Base-by-base conservation (phyloP, 345 rosid species). In the Sonneratia caseolaris region DNA sequence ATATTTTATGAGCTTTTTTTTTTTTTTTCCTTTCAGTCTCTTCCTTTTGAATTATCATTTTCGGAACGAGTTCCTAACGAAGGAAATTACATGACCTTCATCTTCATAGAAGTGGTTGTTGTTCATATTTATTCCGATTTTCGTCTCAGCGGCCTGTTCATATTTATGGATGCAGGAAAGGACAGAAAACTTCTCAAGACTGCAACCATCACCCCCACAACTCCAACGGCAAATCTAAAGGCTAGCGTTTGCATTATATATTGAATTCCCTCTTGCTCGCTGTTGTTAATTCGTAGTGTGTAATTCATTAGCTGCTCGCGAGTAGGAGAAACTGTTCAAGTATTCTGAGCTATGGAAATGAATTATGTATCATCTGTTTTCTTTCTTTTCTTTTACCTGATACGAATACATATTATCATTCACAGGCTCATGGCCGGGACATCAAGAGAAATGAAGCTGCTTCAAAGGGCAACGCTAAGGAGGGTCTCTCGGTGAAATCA, bases 101-200 rank as follows among this genome's bases (percentile, higher is more conserved):
- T 53, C 22, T 53, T 15, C 57, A 53, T 16, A 53, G 5, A 1
- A 48, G 18, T 15, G 18, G 64, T 24, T 18, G 35, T 59, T 59
- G 13, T 59, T 22, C 32, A 21, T 62, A 62, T n/a, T n/a, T n/a
- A 21, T 57, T 24, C 21, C 21, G 32, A 57, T 22, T 53, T 53
- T 19, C 59, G 3, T 8, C 37, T 62, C 9, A 62, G 66, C 32
- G 32, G 32, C 37, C 66, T 27, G 10, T 62, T 15, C 66, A 4
- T 62, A 62, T 35, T 27, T 62, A 35, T 35, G 75, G 36, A 53
- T 75, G 75, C 79, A 82, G 85, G 81, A 77, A 70, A 24, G 48
- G 76, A 32, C 69, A 75, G 81, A 73, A 84, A 80, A 79, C 84
- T 84, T 66, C 42, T 61, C 27, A 24, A 38, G 42, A 53, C 72